A percentile compares a stretch with the other conserved stretches of the same genome.
Evolutionary conservation across 257 asterid species (phyloP).

Genomic region (Sherardia arvensis): DNA sequence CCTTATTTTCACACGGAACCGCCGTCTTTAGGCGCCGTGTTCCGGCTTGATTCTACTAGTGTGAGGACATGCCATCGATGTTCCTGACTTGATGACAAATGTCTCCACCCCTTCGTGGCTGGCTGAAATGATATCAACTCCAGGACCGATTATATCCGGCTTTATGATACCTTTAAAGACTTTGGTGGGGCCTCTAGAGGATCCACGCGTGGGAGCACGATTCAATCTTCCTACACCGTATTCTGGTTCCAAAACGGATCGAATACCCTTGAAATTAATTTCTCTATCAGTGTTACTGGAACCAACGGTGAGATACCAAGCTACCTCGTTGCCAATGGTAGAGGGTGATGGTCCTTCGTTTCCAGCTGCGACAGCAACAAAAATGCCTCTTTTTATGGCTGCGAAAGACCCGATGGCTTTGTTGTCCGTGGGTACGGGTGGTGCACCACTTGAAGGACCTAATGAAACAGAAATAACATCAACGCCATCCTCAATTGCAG

Average conservation of each 20-base stretch:
- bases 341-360: not conserved
- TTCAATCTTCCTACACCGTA: not conserved
- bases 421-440: not conserved
- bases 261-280: not conserved
- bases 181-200: not conserved
- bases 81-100: not conserved
- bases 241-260: not conserved
- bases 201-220: not conserved
- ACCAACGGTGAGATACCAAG: not conserved
- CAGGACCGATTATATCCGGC: not conserved
- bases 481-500: not conserved
- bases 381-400: not conserved
- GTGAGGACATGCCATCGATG: not conserved
- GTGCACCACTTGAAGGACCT: not conserved
- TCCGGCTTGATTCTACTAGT: too few relatives aligned
- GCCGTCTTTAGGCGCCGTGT: too few relatives aligned
- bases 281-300: not conserved
- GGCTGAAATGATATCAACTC: not conserved
- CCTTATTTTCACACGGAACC: too few relatives aligned
- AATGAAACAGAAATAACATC: not conserved
- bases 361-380: not conserved
- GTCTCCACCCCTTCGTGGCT: not conserved
- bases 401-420: not conserved
- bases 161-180: not conserved
- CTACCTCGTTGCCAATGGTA: not conserved